These are phyloP conservation scores for Verticillium albo-atrum DNA, from an alignment of 2,329 filamentous ascomycete genomes.

Conservation along the genomic window DNA sequence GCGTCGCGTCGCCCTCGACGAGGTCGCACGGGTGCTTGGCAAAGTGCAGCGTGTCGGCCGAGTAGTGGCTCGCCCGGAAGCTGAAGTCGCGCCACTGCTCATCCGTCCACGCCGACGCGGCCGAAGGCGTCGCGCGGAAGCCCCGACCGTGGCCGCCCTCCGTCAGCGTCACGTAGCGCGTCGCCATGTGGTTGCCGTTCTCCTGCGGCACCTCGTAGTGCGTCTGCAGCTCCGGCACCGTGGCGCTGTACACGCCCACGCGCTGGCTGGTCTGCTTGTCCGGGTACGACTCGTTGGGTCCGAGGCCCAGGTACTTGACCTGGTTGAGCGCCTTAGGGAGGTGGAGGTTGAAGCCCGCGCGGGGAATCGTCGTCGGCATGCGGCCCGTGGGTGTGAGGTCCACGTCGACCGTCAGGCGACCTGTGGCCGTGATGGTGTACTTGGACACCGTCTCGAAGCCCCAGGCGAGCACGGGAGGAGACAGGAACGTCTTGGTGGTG, in stretches of 20 bases:
- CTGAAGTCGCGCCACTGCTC: slow-evolving; percentile 34
- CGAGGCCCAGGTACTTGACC: slow-evolving; percentile 57
- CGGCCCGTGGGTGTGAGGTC: slow-evolving; percentile 40
- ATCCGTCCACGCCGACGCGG: slow-evolving; percentile 24
- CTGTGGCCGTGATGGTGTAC: slow-evolving; percentile 46
- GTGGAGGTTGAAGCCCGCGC: slow-evolving; percentile 56
- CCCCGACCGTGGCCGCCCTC: slow-evolving; percentile 19
- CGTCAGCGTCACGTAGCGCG: slow-evolving; percentile 46
- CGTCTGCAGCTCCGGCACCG: slow-evolving; percentile 46
- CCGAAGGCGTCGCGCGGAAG: slow-evolving; percentile 19
- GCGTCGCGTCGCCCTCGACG: slow-evolving; percentile 38
- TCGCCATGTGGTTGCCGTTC: slow-evolving; percentile 58
- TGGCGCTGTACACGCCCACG: slow-evolving; percentile 41
- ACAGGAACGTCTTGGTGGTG: slow-evolving; percentile 42
- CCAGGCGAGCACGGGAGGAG: slow-evolving; percentile 60
- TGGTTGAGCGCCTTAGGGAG: slow-evolving; percentile 40
- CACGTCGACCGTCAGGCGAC: slow-evolving; percentile 40
- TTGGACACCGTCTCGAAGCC: slow-evolving; percentile 41
- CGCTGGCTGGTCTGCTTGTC: slow-evolving; percentile 56
- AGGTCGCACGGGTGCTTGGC: slow-evolving; percentile 63
- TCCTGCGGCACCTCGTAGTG: slow-evolving; percentile 67
- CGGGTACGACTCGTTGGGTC: slow-evolving; percentile 59
- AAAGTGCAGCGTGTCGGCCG: slow-evolving; percentile 45
- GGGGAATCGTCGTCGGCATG: slow-evolving; percentile 51
- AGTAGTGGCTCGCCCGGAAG: slow-evolving; percentile 54